These are phyloP conservation scores for Prunus kanzakura DNA, from an alignment of 306 rosid species.

Conservation along the genomic window DNA sequence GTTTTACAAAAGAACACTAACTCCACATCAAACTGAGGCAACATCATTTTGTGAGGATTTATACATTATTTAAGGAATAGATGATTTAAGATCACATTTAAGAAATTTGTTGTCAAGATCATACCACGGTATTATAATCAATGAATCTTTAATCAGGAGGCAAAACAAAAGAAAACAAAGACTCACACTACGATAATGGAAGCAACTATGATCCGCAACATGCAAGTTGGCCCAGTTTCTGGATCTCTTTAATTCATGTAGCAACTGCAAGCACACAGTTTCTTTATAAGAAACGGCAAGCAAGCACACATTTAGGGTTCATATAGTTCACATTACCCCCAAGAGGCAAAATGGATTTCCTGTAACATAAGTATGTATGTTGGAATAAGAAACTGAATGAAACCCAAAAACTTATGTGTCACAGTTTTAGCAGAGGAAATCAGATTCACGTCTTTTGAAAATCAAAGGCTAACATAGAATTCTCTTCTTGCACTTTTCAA, in stretches of 20 bases:
- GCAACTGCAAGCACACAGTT: slow-evolving; percentile 40
- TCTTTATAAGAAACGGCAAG: not conserved
- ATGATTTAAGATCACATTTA: too few species aligned
- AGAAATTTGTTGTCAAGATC: too few species aligned
- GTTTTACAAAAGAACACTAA: not conserved
- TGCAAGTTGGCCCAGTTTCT: slow-evolving; percentile 79
- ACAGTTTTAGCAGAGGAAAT: not conserved
- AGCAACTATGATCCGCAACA: slow-evolving; percentile 81
- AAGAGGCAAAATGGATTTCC: not conserved
- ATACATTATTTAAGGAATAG: not conserved
- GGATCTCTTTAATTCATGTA: slow-evolving; percentile 57
- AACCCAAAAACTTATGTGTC: not conserved
- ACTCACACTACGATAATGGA: slow-evolving; percentile 84
- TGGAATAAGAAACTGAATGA: not conserved
- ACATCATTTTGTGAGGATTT: too few species aligned
- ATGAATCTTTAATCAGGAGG: not conserved
- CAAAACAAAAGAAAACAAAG: not conserved
- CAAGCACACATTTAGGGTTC: slow-evolving; percentile 20
- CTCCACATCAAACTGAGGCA: not conserved
- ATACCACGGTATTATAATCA: not conserved
- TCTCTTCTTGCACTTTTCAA: not conserved
- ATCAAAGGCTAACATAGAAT: not conserved
- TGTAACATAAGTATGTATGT: not conserved
- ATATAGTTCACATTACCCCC: slow-evolving; percentile 17
- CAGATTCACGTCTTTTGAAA: not conserved